phyloP scores from a whole-genome alignment of 2,329 filamentous ascomycete species.

The Cephalotrichum gorgonifer region DNA sequence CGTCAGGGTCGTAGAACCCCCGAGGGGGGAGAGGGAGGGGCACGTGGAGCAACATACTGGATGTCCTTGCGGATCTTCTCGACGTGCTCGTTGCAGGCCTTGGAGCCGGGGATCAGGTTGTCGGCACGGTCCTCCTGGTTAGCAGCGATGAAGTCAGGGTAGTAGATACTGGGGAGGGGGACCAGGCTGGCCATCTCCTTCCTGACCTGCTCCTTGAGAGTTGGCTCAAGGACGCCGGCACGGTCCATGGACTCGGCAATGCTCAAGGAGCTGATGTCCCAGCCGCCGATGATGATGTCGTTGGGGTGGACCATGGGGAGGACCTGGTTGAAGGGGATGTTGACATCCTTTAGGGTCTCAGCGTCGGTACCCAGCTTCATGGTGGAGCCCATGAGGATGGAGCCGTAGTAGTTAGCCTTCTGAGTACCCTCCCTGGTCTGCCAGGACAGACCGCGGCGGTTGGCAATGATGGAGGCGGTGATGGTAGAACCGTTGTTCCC shows the following conservation, averaged over 20 bases:
- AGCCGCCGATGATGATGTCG: constrained; percentile 87
- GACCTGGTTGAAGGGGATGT: constrained; percentile 90
- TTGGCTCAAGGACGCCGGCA: constrained; percentile 89
- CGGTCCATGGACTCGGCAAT: constrained; percentile 90
- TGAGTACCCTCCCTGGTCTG: constrained; percentile 84
- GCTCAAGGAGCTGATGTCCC: constrained; percentile 93
- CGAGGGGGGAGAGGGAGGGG: background rate
- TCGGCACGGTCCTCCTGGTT: constrained; percentile 97
- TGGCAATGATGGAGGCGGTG: constrained; percentile 93
- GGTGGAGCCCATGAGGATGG: constrained; percentile 92
- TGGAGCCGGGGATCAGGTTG: constrained; percentile 74
- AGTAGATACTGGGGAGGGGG: constrained; percentile 92
- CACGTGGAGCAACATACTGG: constrained; percentile 20
- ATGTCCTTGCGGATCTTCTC: constrained; percentile 92
- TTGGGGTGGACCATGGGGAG: constrained; percentile 97
- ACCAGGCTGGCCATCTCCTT: constrained; percentile 89
- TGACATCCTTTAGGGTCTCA: constrained; percentile 78
- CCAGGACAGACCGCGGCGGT: constrained; percentile 78
- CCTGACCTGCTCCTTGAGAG: constrained; percentile 76
- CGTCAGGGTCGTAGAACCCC: background rate
- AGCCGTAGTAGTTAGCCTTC: constrained; percentile 94
- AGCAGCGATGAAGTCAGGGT: constrained; percentile 97
- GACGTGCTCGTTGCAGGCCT: constrained; percentile 79
- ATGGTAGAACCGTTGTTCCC: constrained; percentile 98
- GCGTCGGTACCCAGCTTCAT: constrained; percentile 89